These are phyloP conservation scores for Pyrus communis DNA, from an alignment of 306 rosid genomes.

Conservation along the genomic window DNA sequence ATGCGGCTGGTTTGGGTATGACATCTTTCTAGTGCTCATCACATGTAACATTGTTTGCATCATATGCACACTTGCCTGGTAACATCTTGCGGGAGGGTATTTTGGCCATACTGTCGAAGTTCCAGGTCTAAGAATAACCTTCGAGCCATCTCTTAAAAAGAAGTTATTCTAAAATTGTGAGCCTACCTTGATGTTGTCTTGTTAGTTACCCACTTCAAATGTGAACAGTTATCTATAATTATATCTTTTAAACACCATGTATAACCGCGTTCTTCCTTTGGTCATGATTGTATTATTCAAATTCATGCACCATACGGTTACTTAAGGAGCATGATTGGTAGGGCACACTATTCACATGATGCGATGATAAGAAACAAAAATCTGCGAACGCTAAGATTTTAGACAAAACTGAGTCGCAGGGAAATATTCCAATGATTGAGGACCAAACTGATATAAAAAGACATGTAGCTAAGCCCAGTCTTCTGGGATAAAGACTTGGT, in stretches of 20 bases:
- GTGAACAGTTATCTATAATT: background rate
- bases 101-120: background rate
- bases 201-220: background rate
- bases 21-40: background rate
- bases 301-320: background rate
- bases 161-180: background rate
- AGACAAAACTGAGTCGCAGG: background rate
- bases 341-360: background rate
- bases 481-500: background rate
- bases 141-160: background rate
- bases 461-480: background rate
- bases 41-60: conserved; percentile 2
- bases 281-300: background rate
- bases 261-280: background rate
- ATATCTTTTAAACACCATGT: background rate
- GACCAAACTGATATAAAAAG: background rate
- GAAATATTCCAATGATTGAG: background rate
- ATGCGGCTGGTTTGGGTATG: conserved; percentile 95
- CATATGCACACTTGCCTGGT: background rate
- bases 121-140: background rate
- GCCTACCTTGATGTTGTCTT: background rate
- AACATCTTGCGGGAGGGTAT: background rate
- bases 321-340: background rate
- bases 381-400: background rate
- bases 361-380: background rate